Evolutionary conservation across 768 basidiomycete genomes (phyloP).

Genomic region (Termitomyces sp.): DNA sequence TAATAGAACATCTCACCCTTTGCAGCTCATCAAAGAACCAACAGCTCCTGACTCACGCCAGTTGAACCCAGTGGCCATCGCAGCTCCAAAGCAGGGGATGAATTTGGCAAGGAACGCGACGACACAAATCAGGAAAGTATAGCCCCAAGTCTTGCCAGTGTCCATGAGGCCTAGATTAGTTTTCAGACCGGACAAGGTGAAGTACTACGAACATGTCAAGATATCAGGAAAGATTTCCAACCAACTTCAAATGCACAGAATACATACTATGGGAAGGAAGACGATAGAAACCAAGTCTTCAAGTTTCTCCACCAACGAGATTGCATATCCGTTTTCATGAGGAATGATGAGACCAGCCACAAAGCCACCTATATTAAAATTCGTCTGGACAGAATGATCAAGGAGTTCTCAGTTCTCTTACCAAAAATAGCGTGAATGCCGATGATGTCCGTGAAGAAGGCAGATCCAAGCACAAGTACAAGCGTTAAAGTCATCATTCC

Average conservation of each 20-base stretch:
- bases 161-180: conserved; percentile 81
- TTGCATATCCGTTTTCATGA: conserved; percentile 77
- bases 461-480: conserved; percentile 69
- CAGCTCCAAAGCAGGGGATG: conserved; percentile 57
- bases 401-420: conserved; percentile 17
- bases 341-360: conserved; percentile 83
- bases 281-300: conserved; percentile 80
- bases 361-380: conserved; percentile 59
- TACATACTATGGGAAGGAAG: conserved; percentile 26
- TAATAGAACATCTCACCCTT: conserved; percentile 50
- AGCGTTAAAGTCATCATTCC: conserved; percentile 77
- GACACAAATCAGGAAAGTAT: conserved; percentile 66
- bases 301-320: conserved; percentile 77
- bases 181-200: conserved; percentile 70
- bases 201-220: conserved; percentile 49
- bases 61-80: conserved; percentile 60
- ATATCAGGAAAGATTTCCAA: background rate
- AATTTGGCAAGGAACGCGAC: conserved; percentile 83
- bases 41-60: conserved; percentile 80
- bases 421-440: conserved; percentile 70
- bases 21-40: conserved; percentile 87
- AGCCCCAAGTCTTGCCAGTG: conserved; percentile 78
- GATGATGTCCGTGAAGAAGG: conserved; percentile 85
- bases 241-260: background rate
- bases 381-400: background rate